Base-by-base conservation (phyloP, 2,329 filamentous ascomycete species). In the Penicillium nordicum region DNA sequence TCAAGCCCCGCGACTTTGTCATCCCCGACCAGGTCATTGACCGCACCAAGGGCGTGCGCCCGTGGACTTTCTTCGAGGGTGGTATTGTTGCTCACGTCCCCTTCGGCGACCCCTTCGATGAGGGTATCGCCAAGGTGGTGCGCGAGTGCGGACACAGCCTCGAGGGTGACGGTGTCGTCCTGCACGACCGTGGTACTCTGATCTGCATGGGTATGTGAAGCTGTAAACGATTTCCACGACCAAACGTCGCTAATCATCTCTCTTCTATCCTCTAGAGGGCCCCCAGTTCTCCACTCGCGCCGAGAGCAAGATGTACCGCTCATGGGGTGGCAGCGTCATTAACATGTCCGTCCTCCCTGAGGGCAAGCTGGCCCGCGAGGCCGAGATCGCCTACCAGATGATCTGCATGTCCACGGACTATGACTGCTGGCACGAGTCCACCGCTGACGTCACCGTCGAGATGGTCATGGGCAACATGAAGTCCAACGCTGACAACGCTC, bases 331-430 rank as follows among this genome's bases (percentile, higher is more conserved):
- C 65, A 89, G 85, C 63, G 90, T 97, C 51, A 97, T 99, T 82
- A 97, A 97, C 84, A 99, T 99, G 94, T 96, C 90, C 43, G 88
- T 88, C 14, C 83, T 99, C 16, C 94, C 94, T 21, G 94, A 99
- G 79, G 89, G 93, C 48, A 99, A 99, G 82, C 86, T 99, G 21
- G 94, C 94, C 10, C 87, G 90, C 52, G 94, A 99, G 79, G 94
- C 94, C 25, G 94, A 99, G 80, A 89, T 99, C 67, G 89, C 88
- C 36, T 97, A 97, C 77, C 92, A 96, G 79, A 95, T 97, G 84
- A 96, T 99, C 70, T 96, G 93, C 82, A 99, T 99, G 94, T 90
- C 91, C 34, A 99, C 94, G 29, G 94, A 99, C 80, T 99, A 99
- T 75, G 94, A 99, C 80, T 97, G 93, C 85, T 99, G 94, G 94